These are phyloP conservation scores for Pisolithus orientalis DNA, from an alignment of 768 basidiomycete species.

Conservation along the genomic window DNA sequence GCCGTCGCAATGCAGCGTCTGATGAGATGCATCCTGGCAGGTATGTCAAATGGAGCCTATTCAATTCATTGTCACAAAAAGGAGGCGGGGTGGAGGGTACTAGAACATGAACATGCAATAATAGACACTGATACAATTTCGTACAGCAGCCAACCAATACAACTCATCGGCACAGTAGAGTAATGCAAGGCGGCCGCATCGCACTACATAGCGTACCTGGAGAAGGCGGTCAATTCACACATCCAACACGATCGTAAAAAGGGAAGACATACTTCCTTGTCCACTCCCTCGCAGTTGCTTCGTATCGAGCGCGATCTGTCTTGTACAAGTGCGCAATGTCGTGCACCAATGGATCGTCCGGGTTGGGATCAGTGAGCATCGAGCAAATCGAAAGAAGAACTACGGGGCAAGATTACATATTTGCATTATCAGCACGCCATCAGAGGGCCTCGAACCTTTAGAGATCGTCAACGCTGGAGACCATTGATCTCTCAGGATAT, in stretches of 20 bases:
- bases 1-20: no score
- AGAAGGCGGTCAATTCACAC: not conserved
- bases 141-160: conserved; percentile 24
- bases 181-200: conserved; percentile 19
- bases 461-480: conserved; percentile 98
- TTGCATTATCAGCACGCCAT: conserved; percentile 1
- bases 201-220: conserved; percentile 50
- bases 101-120: conserved; percentile 28
- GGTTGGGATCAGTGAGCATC: conserved; percentile 99
- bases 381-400: conserved; percentile 98
- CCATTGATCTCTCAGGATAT: conserved; percentile 99
- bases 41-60: not conserved
- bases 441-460: conserved; percentile 60
- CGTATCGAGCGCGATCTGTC: conserved; percentile 95
- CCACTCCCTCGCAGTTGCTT: conserved; percentile 98
- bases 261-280: conserved; percentile 79
- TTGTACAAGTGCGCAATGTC: conserved; percentile 99
- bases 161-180: conserved; percentile 21
- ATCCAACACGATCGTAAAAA: not conserved
- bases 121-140: conserved; percentile 29
- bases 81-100: conserved; percentile 22
- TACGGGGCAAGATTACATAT: conserved; percentile 23
- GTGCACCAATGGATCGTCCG: conserved; percentile 97
- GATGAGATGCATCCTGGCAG: no score
- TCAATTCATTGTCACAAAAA: conserved; percentile 13